Conservation (phyloP, 176 grass and related monocot genomes). For the Oryza brachyantha region DNA sequence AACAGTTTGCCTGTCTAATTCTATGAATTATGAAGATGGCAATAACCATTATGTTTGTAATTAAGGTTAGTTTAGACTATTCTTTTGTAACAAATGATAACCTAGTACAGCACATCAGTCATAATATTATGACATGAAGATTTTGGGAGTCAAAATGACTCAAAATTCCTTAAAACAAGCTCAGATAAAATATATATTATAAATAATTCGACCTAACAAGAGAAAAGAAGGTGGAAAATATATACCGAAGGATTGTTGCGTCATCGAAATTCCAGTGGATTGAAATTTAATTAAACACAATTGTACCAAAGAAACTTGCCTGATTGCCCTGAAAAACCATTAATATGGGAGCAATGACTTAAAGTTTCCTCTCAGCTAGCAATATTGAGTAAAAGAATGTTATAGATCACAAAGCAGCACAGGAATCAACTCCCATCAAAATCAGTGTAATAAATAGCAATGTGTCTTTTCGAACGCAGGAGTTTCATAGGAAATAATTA, state of each 20-base stretch:
- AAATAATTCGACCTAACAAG: background rate
- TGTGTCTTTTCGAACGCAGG: background rate
- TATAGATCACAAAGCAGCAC: background rate
- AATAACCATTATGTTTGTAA: constrained; percentile 11
- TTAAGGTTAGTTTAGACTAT: constrained; percentile 6
- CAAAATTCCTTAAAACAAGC: background rate
- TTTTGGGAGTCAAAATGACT: background rate
- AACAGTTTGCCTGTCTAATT: constrained; percentile 1
- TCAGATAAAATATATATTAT: background rate
- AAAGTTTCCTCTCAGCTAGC: background rate
- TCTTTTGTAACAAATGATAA: background rate
- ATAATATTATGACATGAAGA: background rate
- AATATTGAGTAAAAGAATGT: constrained; percentile 1
- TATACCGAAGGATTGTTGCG: background rate
- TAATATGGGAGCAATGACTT: constrained; percentile 2
- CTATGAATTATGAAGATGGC: constrained; percentile 14
- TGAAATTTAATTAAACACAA: background rate
- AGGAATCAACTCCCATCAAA: constrained; percentile 1
- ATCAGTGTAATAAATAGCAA: background rate
- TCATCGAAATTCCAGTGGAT: background rate
- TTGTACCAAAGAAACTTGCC: constrained; percentile 5
- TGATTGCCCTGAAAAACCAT: background rate
- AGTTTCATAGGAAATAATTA: background rate
- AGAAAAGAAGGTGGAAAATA: background rate
- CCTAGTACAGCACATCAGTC: background rate